Evolutionary conservation across 2,329 filamentous ascomycete species (phyloP).

Genomic region (Sporothrix variecibatus): DNA sequence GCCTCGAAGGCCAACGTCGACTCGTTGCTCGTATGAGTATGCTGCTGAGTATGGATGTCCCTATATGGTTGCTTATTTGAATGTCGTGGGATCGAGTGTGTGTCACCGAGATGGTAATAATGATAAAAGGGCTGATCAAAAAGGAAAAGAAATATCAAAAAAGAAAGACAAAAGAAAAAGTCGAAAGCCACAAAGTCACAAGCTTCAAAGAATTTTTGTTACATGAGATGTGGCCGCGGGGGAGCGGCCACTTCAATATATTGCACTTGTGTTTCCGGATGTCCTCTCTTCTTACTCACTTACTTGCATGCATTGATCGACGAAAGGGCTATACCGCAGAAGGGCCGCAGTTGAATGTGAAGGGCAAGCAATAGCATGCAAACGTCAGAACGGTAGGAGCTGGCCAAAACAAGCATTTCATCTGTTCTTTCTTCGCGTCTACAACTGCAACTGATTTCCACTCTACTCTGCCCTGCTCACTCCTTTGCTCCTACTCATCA

Average conservation of each 20-base stretch:
- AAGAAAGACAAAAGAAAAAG: not conserved
- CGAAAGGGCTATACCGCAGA: slow-evolving; percentile 5
- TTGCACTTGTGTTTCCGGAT: not conserved
- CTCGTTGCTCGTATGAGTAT: not conserved
- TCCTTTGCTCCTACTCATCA: not conserved
- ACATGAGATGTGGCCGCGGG: not conserved
- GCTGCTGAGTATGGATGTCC: not conserved
- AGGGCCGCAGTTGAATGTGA: not conserved
- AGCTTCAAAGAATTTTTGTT: not conserved
- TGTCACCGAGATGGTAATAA: no score
- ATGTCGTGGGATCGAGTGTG: not conserved
- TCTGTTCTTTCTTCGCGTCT: not conserved
- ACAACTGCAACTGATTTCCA: not conserved
- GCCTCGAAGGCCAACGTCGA: not conserved
- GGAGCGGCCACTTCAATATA: slow-evolving; percentile 8
- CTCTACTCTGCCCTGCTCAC: not conserved
- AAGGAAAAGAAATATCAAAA: not conserved
- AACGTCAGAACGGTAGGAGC: not conserved
- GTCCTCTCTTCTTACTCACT: not conserved
- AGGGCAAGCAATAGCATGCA: not conserved
- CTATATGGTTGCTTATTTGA: not conserved
- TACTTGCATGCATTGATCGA: not conserved
- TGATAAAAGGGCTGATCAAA: not conserved
- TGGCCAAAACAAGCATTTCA: not conserved
- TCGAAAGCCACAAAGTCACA: not conserved